phyloP scores from a whole-genome alignment of 306 rosid species.

The Cicer pinnatifidum region DNA sequence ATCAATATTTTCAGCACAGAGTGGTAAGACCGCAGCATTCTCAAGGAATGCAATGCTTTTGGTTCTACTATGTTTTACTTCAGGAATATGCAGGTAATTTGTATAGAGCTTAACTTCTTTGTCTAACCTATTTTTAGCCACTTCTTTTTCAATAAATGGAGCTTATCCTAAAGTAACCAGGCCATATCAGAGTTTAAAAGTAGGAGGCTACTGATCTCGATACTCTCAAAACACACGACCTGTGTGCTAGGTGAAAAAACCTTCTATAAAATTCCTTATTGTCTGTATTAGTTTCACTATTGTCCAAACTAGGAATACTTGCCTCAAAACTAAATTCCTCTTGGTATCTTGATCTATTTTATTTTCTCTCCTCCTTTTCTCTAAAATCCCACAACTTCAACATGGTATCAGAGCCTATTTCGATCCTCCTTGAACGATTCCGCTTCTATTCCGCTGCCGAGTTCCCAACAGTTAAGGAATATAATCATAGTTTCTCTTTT shows the following conservation, averaged over 20 bases:
- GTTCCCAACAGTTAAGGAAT: too few species aligned
- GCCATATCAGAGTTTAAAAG: background rate
- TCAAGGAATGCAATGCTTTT: slow-evolving; percentile 57
- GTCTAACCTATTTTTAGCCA: slow-evolving; percentile 2
- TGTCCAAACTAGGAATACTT: slow-evolving; percentile 4
- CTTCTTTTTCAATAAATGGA: background rate
- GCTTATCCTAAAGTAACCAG: background rate
- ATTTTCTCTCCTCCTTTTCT: too few species aligned
- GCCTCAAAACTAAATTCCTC: slow-evolving; percentile 21
- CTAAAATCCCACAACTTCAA: too few species aligned
- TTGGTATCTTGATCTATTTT: slow-evolving; percentile 6
- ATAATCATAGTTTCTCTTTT: too few species aligned
- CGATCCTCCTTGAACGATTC: too few species aligned
- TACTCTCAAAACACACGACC: slow-evolving; percentile 3
- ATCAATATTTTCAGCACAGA: slow-evolving; percentile 74
- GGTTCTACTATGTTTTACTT: slow-evolving; percentile 61
- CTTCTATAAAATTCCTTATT: background rate
- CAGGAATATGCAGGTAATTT: slow-evolving; percentile 78
- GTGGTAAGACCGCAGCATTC: slow-evolving; percentile 58
- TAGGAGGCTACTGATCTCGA: background rate
- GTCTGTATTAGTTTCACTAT: background rate
- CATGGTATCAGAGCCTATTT: too few species aligned
- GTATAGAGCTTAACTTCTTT: slow-evolving; percentile 27
- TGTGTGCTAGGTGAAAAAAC: slow-evolving; percentile 22
- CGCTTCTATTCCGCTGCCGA: too few species aligned